Evolutionary conservation across 805 yeast species (phyloP).

Genomic region (Candida manassasensis): DNA sequence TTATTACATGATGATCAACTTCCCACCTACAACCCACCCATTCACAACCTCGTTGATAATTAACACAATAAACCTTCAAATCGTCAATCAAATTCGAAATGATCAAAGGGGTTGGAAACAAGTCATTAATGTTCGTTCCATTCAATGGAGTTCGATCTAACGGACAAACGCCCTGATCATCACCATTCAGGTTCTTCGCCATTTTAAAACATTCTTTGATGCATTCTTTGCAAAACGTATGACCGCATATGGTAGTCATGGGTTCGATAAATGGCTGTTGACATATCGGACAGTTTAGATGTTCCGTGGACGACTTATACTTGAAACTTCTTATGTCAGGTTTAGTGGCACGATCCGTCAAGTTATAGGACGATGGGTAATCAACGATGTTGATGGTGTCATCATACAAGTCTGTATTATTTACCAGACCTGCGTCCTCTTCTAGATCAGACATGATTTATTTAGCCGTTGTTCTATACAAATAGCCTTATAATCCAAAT

Average conservation of each 20-base stretch:
- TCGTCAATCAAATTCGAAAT: constrained; percentile 60
- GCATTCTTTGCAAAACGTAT: constrained; percentile 60
- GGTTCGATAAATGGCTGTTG: constrained; percentile 60
- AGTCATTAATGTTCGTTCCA: constrained; percentile 24
- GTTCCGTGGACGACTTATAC: constrained; percentile 28
- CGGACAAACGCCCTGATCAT: constrained; percentile 40
- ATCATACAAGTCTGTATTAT: constrained; percentile 2
- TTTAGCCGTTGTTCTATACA: no score
- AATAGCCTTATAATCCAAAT: no score
- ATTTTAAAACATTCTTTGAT: constrained; percentile 41
- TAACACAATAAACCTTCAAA: constrained; percentile 51
- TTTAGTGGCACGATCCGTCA: constrained; percentile 9
- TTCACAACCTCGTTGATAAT: constrained; percentile 48
- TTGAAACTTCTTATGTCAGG: constrained; percentile 26
- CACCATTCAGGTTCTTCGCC: constrained; percentile 18
- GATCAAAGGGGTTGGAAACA: constrained; percentile 50
- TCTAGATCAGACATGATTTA: neutral
- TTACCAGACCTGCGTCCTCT: neutral
- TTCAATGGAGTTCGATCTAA: constrained; percentile 52
- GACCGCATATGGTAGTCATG: constrained; percentile 61
- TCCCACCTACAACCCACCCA: constrained; percentile 60
- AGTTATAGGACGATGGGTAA: constrained; percentile 6
- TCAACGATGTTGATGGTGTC: constrained; percentile 1
- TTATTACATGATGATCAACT: constrained; percentile 43
- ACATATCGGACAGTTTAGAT: constrained; percentile 57